Evolutionary conservation across 2,329 filamentous ascomycete genomes (phyloP).

Genomic region (Pyrenophora teres): DNA sequence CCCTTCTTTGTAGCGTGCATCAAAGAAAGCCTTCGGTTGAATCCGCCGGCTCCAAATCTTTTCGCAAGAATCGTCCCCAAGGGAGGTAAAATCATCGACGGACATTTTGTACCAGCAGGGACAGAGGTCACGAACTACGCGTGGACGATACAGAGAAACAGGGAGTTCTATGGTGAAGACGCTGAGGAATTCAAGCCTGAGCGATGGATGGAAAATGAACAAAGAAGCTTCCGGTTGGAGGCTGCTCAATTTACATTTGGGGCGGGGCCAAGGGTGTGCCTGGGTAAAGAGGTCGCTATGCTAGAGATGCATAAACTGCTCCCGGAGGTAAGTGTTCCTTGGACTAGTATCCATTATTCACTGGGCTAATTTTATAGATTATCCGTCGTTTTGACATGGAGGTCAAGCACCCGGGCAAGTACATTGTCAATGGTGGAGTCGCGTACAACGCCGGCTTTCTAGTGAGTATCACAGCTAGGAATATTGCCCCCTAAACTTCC

Average conservation of each 20-base stretch:
- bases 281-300: slow-evolving; percentile 40
- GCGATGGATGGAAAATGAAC: slow-evolving; percentile 45
- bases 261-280: slow-evolving; percentile 32
- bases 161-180: slow-evolving; percentile 48
- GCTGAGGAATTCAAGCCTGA: slow-evolving; percentile 50
- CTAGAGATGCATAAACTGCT: slow-evolving; percentile 42
- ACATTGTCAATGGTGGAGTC: slow-evolving; percentile 38
- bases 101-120: slow-evolving; percentile 48
- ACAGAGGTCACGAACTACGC: slow-evolving; percentile 56
- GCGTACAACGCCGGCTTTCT: slow-evolving; percentile 35
- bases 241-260: slow-evolving; percentile 40
- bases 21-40: slow-evolving; percentile 57
- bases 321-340: slow-evolving; percentile 34
- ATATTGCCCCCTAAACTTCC: too few species aligned
- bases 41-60: slow-evolving; percentile 57
- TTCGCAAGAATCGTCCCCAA: slow-evolving; percentile 52
- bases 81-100: slow-evolving; percentile 46
- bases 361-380: slow-evolving; percentile 19
- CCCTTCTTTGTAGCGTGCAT: slow-evolving; percentile 59
- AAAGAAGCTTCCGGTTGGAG: slow-evolving; percentile 30
- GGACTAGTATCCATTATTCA: background rate
- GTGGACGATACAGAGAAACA: slow-evolving; percentile 55
- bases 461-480: slow-evolving; percentile 12
- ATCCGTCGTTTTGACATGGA: slow-evolving; percentile 38
- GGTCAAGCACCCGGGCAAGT: slow-evolving; percentile 27